phyloP scores from a whole-genome alignment of 208 protist genomes.

The Jaenimonas drosophilae region DNA sequence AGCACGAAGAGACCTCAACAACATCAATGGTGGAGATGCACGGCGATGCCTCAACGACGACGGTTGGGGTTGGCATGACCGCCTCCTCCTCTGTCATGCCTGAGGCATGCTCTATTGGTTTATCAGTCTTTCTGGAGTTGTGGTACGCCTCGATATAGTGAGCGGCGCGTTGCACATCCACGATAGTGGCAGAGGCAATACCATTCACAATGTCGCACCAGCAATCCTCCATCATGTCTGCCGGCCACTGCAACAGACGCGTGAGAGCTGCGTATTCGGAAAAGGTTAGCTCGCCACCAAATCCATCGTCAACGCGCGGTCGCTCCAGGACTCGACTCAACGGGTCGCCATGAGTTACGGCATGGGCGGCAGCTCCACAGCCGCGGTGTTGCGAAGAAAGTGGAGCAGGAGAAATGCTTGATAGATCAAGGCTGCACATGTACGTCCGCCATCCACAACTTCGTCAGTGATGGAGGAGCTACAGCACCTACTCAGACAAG shows the following conservation, averaged over 20 bases:
- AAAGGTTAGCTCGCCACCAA: constrained; percentile 43
- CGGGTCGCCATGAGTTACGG: constrained; percentile 12
- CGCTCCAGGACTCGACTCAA: constrained; percentile 32
- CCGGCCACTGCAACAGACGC: constrained; percentile 27
- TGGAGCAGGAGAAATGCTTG: too few relatives aligned
- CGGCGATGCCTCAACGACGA: too few relatives aligned
- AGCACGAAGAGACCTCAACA: too few relatives aligned
- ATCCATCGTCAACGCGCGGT: constrained; percentile 27
- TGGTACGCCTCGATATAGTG: constrained; percentile 42
- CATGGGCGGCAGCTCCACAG: neutral
- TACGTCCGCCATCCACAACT: too few relatives aligned
- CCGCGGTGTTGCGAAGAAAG: neutral
- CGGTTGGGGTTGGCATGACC: too few relatives aligned
- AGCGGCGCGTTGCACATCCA: constrained; percentile 29
- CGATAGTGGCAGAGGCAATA: constrained; percentile 17
- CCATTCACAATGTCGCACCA: constrained; percentile 75
- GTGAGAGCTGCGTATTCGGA: constrained; percentile 27
- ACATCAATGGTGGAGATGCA: too few relatives aligned
- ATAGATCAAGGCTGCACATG: too few relatives aligned
- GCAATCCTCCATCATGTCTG: constrained; percentile 65
- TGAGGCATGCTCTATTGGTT: too few relatives aligned
- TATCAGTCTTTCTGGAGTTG: constrained; percentile 1
- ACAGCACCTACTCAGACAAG: too few relatives aligned
- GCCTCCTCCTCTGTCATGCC: too few relatives aligned
- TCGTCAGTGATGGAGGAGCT: too few relatives aligned